These are phyloP conservation scores for Fusarium hostae DNA, from an alignment of 2,329 filamentous ascomycete species.

Conservation along the genomic window DNA sequence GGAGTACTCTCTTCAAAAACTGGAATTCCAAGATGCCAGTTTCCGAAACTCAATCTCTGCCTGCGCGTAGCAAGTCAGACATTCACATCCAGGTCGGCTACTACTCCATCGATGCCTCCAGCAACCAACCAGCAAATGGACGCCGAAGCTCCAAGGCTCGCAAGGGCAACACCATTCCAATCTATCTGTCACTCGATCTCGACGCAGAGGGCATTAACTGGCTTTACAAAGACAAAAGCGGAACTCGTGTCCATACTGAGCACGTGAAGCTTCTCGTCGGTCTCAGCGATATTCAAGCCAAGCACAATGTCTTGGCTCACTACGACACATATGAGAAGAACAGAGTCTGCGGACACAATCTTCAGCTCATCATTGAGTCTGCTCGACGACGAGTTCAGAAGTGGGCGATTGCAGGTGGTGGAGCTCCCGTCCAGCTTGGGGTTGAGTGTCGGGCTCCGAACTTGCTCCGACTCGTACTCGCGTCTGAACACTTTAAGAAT, in stretches of 20 bases:
- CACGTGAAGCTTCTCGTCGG: background rate
- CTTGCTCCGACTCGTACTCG: background rate
- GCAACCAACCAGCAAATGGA: background rate
- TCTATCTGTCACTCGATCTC: conserved; percentile 2
- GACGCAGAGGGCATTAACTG: conserved; percentile 1
- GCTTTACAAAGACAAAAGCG: conserved; percentile 4
- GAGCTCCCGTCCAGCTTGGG: background rate
- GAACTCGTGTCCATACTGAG: background rate
- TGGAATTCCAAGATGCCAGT: background rate
- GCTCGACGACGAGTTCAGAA: conserved; percentile 9
- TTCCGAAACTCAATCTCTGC: background rate
- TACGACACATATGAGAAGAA: conserved; percentile 5
- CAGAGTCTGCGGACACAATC: background rate
- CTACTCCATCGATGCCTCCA: background rate
- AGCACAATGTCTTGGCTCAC: background rate
- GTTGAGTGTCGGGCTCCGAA: background rate
- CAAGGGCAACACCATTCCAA: background rate
- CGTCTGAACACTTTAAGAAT: background rate
- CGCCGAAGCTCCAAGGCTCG: background rate
- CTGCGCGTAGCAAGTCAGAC: background rate
- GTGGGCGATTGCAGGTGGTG: background rate
- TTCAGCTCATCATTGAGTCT: conserved; percentile 3
- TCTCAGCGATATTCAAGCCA: background rate
- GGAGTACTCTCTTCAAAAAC: background rate
- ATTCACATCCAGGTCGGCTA: background rate